Percentiles rank a stretch among this genome's conserved stretches.
Conservation (phyloP, 768 basidiomycete species). For the Dacryopinax spathularia region DNA sequence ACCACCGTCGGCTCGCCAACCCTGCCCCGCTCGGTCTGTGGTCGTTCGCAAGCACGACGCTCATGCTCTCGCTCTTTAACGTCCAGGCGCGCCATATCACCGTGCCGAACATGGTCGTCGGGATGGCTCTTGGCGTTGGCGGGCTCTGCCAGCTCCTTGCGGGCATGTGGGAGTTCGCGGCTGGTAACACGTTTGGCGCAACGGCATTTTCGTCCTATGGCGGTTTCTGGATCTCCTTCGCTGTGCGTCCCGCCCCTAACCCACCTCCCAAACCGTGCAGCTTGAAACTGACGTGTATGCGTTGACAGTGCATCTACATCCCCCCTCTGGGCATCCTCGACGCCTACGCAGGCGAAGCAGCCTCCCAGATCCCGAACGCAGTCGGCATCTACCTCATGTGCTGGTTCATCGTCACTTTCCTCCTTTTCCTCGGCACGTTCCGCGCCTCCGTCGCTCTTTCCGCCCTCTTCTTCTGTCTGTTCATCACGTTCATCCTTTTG, state of each 20-base stretch:
- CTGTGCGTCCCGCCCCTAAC: neutral
- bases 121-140: slow-evolving; percentile 75
- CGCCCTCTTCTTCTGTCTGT: slow-evolving; percentile 39
- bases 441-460: slow-evolving; percentile 38
- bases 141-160: slow-evolving; percentile 76
- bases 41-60: slow-evolving; percentile 71
- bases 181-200: slow-evolving; percentile 43
- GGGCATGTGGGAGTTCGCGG: slow-evolving; percentile 69
- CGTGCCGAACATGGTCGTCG: slow-evolving; percentile 57
- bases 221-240: slow-evolving; percentile 17
- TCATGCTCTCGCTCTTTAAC: slow-evolving; percentile 67
- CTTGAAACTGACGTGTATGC: neutral
- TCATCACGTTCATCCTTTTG: slow-evolving; percentile 38
- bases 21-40: slow-evolving; percentile 57
- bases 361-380: neutral
- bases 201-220: slow-evolving; percentile 13
- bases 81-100: slow-evolving; percentile 38
- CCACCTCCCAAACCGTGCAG: no score
- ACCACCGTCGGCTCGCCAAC: slow-evolving; percentile 33
- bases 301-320: neutral
- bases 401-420: slow-evolving; percentile 2
- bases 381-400: neutral
- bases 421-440: slow-evolving; percentile 33
- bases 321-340: neutral
- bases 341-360: neutral